Base-by-base conservation (phyloP, 1,139 yeast species). In the Saccharomyces hybrid region DNA sequence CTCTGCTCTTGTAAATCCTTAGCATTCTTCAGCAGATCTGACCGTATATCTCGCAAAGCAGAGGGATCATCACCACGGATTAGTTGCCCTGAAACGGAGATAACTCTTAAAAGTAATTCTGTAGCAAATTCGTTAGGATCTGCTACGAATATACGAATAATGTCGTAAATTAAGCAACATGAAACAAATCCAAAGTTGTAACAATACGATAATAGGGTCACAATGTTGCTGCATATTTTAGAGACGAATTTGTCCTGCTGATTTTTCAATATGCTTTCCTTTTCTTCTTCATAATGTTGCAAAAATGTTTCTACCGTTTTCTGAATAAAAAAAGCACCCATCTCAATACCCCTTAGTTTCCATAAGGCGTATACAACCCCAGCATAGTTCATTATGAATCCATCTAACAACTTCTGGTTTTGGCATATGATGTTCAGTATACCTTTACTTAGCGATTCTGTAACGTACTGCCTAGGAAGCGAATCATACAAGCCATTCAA, bases 1-100 rank as follows among this genome's bases (percentile, higher is more conserved):
- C 77, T 69, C n/a, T n/a, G n/a, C n/a, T n/a, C n/a, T n/a, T n/a
- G n/a, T 13, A 72, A 65, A 2, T 70, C 64, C 11, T 76, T 68
- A 3, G 77, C 76, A 13, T 77, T 74, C 44, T 75, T 76, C 56
- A 86, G 83, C 54, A 89, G 71, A 32, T 74, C 73, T 2, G 80
- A 58, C 7, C 91, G 82, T 54, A 93, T 90, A 51, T 88, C 95
- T 64, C 86, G 90, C 54, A 95, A 75, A 0, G 97, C 85, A 7
- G 80, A 72, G 1, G 98, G 96, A 68, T 93, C 99, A 66, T 95
- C 99, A 2, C 88, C 74, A 64, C 99, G 81, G 71, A 95, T 80
- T 66, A 88, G 90, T 14, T 84, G 80, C 49, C 99, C 99, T 5
- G 91, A 82, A 46, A 82, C 82, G 52, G 87, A 79, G 25, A 93